Evolutionary conservation across 2,329 filamentous ascomycete genomes (phyloP).

Genomic region (Periconia macrospinosa): DNA sequence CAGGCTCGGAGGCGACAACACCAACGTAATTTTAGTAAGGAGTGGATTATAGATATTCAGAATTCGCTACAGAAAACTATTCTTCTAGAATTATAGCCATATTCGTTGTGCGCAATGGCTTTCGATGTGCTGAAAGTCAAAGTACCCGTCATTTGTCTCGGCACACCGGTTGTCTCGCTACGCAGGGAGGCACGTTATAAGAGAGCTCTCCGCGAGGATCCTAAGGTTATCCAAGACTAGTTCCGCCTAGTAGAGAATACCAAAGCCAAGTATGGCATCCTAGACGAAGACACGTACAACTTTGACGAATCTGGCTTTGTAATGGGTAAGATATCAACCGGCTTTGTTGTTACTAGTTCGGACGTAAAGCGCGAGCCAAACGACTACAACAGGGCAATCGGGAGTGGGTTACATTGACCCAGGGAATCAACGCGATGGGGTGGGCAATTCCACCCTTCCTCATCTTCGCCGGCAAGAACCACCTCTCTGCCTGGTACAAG

Average conservation of each 20-base stretch:
- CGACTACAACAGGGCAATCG: conserved; percentile 11
- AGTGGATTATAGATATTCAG: conserved; percentile 2
- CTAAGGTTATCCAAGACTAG: no score
- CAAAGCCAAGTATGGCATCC: no score
- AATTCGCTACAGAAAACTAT: conserved; percentile 1
- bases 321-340: no score
- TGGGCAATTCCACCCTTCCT: background rate
- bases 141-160: conserved; percentile 6
- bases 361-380: background rate
- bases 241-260: no score
- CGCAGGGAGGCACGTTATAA: conserved; percentile 3
- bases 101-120: conserved; percentile 3
- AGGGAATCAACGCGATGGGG: conserved; percentile 10
- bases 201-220: no score
- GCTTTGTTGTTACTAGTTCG: conserved; percentile 6
- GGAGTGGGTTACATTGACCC: conserved; percentile 11
- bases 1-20: background rate
- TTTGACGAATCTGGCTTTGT: no score
- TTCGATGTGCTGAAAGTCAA: conserved; percentile 3
- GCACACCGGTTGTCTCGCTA: conserved; percentile 3
- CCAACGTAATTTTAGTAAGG: background rate
- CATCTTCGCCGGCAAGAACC: background rate
- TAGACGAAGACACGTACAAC: no score
- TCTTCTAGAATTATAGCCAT: background rate
- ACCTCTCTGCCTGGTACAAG: conserved; percentile 5